phyloP scores from a whole-genome alignment of 306 rosid genomes.

The peach (Prunus persica) region DNA sequence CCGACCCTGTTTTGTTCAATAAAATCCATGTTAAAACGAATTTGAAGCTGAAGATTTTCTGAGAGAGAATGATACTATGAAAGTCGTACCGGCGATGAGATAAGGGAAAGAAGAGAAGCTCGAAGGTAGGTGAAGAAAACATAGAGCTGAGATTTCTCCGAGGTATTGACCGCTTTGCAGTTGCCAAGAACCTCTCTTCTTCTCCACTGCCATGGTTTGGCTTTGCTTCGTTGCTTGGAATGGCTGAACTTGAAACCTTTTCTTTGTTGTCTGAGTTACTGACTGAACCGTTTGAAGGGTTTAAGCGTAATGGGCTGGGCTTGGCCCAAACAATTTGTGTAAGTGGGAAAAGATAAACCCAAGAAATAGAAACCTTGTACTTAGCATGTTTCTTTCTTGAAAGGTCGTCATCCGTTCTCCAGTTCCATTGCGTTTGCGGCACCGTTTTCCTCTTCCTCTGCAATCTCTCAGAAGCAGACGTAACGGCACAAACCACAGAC shows the following conservation, averaged over 20 bases:
- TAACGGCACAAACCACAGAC: neutral
- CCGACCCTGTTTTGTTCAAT: slow-evolving; percentile 52
- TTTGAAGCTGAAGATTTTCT: neutral
- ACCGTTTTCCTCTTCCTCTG: neutral
- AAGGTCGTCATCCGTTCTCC: neutral
- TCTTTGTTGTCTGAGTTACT: neutral
- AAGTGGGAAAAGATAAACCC: neutral
- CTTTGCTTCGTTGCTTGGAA: neutral
- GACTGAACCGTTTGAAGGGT: neutral
- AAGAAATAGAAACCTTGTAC: neutral
- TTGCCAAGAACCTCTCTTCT: slow-evolving; percentile 41
- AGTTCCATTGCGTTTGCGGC: neutral
- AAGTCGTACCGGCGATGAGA: slow-evolving; percentile 58
- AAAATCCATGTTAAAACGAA: neutral
- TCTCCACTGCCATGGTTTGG: slow-evolving; percentile 23
- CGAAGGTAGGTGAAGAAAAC: slow-evolving; percentile 62
- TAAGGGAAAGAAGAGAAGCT: slow-evolving; percentile 55
- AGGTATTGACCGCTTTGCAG: slow-evolving; percentile 64
- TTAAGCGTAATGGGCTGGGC: neutral
- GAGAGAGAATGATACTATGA: neutral
- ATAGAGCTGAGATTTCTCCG: slow-evolving; percentile 90
- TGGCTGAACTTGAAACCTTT: neutral
- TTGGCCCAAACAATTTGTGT: neutral
- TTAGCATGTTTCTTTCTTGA: neutral
- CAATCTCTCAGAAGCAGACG: neutral